Conservation (phyloP, 2,329 filamentous ascomycete species). For the Rhexocercosporidium sp. region DNA sequence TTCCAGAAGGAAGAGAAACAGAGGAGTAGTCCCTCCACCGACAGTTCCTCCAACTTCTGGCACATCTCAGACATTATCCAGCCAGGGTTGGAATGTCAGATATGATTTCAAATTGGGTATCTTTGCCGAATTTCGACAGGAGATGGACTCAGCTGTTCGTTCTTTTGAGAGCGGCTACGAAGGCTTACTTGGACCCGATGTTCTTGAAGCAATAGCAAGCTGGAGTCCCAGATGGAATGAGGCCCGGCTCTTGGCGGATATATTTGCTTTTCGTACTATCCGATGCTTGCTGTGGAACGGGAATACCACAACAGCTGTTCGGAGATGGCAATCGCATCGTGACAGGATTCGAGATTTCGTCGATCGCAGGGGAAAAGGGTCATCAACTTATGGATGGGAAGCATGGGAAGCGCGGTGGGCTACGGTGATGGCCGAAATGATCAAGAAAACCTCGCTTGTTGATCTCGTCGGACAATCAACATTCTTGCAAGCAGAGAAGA, state of each 20-base stretch:
- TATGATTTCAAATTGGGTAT: slow-evolving; percentile 94
- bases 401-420: slow-evolving; percentile 87
- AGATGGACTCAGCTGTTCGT: slow-evolving; percentile 84
- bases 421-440: slow-evolving; percentile 64
- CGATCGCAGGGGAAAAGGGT: slow-evolving; percentile 83
- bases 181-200: slow-evolving; percentile 77
- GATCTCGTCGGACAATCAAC: slow-evolving; percentile 53
- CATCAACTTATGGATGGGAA: slow-evolving; percentile 88
- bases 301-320: slow-evolving; percentile 78
- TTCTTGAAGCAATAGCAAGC: slow-evolving; percentile 85
- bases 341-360: slow-evolving; percentile 77
- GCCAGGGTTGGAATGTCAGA: slow-evolving; percentile 88
- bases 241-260: slow-evolving; percentile 84
- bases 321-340: slow-evolving; percentile 80
- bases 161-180: slow-evolving; percentile 91
- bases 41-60: slow-evolving; percentile 82
- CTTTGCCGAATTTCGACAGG: slow-evolving; percentile 90
- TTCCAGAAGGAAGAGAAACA: slow-evolving; percentile 82
- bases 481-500: slow-evolving; percentile 64
- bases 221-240: slow-evolving; percentile 94
- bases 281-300: slow-evolving; percentile 83
- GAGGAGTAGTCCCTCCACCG: slow-evolving; percentile 78
- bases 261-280: slow-evolving; percentile 79
- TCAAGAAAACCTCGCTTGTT: slow-evolving; percentile 58
- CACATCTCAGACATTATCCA: slow-evolving; percentile 83